Percentiles rank a stretch among this genome's conserved stretches.
phyloP scores from a whole-genome alignment of 148 eudicot genomes.

The Cornus controversa region DNA sequence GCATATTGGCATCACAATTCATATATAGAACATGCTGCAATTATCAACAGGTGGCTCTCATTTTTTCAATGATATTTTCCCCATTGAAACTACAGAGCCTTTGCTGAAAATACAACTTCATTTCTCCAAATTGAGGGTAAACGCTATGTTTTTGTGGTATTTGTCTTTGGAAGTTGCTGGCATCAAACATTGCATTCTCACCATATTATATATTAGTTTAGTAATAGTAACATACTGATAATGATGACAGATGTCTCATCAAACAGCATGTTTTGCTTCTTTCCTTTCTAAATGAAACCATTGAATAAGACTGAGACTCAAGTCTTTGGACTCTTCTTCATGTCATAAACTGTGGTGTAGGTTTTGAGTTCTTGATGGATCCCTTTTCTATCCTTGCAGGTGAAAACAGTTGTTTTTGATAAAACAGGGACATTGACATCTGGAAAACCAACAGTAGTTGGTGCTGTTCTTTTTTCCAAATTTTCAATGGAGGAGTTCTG shows the following conservation, averaged over 20 bases:
- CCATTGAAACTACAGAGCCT: not conserved
- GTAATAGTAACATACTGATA: not conserved
- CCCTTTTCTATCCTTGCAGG: constrained; percentile 44
- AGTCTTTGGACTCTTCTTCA: not conserved
- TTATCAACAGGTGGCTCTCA: not conserved
- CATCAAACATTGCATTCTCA: not conserved
- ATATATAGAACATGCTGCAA: not conserved
- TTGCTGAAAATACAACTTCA: not conserved
- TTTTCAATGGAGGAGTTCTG: constrained; percentile 80
- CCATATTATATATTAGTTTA: no score
- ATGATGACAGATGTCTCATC: not conserved
- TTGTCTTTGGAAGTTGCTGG: not conserved
- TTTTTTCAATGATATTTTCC: not conserved
- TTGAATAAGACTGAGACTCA: not conserved
- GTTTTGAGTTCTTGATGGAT: constrained; percentile 1
- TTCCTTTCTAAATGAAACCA: not conserved
- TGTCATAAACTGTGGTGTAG: not conserved
- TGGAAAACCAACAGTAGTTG: constrained; percentile 90
- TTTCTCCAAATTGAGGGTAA: not conserved
- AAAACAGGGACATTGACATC: constrained; percentile 96
- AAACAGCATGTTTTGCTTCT: not conserved
- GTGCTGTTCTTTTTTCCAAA: constrained; percentile 71
- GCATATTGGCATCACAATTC: not conserved
- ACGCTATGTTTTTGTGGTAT: not conserved
- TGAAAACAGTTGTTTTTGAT: constrained; percentile 81